A percentile compares a stretch with the other conserved stretches of the same genome.
phyloP scores from a whole-genome alignment of 192 early-diverging fungal genomes.

The Lunasporangiospora selenospora region DNA sequence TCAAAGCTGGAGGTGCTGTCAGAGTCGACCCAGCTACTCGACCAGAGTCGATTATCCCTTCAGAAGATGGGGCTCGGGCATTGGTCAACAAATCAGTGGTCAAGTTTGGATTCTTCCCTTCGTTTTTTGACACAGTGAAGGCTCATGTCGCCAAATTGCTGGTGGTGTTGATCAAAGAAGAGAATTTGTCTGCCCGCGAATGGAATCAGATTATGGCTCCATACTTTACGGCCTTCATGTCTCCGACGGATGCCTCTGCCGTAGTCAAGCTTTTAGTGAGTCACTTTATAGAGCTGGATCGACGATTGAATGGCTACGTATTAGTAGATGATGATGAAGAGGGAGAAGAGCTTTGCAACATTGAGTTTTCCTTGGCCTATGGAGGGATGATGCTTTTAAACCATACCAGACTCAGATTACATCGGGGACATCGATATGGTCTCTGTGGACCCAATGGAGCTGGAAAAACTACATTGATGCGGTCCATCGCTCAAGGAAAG shows the following conservation, averaged over 20 bases:
- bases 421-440: slow-evolving; percentile 81
- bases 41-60: slow-evolving; percentile 23
- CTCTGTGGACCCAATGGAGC: slow-evolving; percentile 83
- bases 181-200: slow-evolving; percentile 59
- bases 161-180: slow-evolving; percentile 63
- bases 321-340: slow-evolving; percentile 54
- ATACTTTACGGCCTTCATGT: slow-evolving; percentile 64
- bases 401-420: slow-evolving; percentile 63
- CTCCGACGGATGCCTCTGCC: slow-evolving; percentile 50
- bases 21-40: slow-evolving; percentile 19
- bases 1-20: slow-evolving; percentile 66
- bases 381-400: slow-evolving; percentile 80
- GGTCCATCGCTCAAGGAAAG: slow-evolving; percentile 79
- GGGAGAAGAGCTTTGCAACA: slow-evolving; percentile 56
- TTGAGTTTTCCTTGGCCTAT: slow-evolving; percentile 81
- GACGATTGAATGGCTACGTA: slow-evolving; percentile 49
- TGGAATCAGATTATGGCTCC: slow-evolving; percentile 65
- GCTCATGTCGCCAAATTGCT: slow-evolving; percentile 61
- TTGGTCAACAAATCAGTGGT: slow-evolving; percentile 51
- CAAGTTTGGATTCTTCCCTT: slow-evolving; percentile 59
- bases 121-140: slow-evolving; percentile 56
- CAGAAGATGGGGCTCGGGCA: slow-evolving; percentile 47
- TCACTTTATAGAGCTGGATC: slow-evolving; percentile 43
- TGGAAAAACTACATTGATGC: slow-evolving; percentile 84
- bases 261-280: slow-evolving; percentile 47